These are phyloP conservation scores for Panaeolus cyanescens DNA, from an alignment of 768 basidiomycete genomes.

Conservation along the genomic window DNA sequence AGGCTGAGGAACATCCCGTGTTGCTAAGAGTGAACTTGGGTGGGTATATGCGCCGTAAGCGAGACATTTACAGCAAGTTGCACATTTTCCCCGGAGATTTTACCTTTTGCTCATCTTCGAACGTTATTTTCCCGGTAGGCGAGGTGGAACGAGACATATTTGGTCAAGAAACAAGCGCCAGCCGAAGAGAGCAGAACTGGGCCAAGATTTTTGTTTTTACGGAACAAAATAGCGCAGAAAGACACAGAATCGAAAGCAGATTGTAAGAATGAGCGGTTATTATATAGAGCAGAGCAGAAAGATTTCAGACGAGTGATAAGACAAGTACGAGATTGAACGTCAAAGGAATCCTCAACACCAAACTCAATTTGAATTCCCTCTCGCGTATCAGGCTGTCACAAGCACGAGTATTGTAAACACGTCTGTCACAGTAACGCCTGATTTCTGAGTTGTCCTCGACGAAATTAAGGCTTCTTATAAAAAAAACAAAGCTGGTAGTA, in stretches of 20 bases:
- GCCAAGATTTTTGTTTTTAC: too few relatives aligned
- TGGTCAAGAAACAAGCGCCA: background rate
- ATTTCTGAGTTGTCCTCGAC: too few relatives aligned
- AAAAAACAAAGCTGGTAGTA: too few relatives aligned
- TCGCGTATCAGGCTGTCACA: too few relatives aligned
- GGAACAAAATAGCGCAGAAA: too few relatives aligned
- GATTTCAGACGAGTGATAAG: too few relatives aligned
- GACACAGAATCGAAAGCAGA: background rate
- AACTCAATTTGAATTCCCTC: too few relatives aligned
- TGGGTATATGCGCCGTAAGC: constrained; percentile 2
- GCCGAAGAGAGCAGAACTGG: background rate
- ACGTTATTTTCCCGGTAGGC: background rate
- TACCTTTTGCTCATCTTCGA: background rate
- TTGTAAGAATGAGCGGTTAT: background rate
- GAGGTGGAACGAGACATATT: background rate
- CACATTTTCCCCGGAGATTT: background rate
- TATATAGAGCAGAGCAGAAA: too few relatives aligned
- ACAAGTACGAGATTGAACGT: too few relatives aligned
- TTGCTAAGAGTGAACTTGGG: background rate
- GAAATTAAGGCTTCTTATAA: too few relatives aligned
- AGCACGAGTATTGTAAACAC: background rate
- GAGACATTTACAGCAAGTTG: background rate
- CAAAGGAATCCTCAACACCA: too few relatives aligned
- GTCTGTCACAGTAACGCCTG: background rate
- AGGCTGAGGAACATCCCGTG: background rate